Percentiles rank a stretch among this genome's conserved stretches.
Conservation (phyloP, 2,329 filamentous ascomycete genomes). For the Epichloe typhina region DNA sequence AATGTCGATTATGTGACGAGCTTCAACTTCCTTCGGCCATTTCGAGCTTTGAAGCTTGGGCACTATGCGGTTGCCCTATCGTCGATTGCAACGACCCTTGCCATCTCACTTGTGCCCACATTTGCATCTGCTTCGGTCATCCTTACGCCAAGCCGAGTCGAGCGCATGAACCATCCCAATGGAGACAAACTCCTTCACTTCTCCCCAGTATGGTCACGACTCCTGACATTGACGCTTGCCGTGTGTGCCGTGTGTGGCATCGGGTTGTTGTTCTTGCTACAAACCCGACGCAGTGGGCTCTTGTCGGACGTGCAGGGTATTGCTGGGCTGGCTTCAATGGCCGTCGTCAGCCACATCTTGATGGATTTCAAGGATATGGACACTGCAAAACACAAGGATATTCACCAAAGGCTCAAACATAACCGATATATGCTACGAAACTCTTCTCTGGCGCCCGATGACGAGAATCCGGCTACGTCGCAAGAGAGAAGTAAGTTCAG, state of each 20-base stretch:
- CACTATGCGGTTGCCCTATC: slow-evolving; percentile 59
- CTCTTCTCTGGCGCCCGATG: slow-evolving; percentile 55
- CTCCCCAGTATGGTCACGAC: slow-evolving; percentile 44
- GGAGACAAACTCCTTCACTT: slow-evolving; percentile 42
- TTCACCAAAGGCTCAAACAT: slow-evolving; percentile 53
- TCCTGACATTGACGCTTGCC: slow-evolving; percentile 42
- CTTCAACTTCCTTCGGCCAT: slow-evolving; percentile 50
- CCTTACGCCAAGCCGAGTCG: slow-evolving; percentile 37
- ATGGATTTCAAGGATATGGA: slow-evolving; percentile 64
- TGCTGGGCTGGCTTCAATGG: slow-evolving; percentile 62
- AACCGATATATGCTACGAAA: slow-evolving; percentile 58
- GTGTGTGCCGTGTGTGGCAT: slow-evolving; percentile 45
- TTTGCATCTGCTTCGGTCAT: slow-evolving; percentile 50
- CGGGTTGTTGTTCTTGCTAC: slow-evolving; percentile 46
- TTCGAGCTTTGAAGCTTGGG: slow-evolving; percentile 45
- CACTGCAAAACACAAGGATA: slow-evolving; percentile 49
- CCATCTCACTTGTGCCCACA: slow-evolving; percentile 56
- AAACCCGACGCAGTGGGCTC: slow-evolving; percentile 50
- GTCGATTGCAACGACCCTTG: slow-evolving; percentile 49
- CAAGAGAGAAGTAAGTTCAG: slow-evolving; percentile 33
- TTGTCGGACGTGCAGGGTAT: slow-evolving; percentile 58
- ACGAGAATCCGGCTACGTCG: slow-evolving; percentile 29
- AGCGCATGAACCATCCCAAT: slow-evolving; percentile 28
- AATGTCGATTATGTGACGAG: slow-evolving; percentile 64
- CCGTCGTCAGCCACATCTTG: slow-evolving; percentile 58